These are phyloP conservation scores for Diaporthe humulicola DNA, from an alignment of 2,329 filamentous ascomycete species.

Conservation along the genomic window DNA sequence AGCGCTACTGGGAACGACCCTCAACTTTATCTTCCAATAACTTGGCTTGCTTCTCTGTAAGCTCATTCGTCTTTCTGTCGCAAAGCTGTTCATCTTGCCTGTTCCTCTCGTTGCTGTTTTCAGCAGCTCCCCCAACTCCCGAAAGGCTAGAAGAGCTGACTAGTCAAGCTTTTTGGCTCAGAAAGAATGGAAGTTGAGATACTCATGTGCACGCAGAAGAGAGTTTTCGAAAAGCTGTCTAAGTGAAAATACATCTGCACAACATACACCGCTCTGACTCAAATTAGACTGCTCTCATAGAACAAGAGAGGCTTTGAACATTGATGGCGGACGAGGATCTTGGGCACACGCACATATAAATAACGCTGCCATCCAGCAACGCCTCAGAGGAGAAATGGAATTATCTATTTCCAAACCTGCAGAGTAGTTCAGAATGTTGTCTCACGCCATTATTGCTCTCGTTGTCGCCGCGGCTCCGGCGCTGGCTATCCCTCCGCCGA, in stretches of 20 bases:
- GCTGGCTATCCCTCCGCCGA: conserved; percentile 36
- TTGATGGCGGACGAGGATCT: not conserved
- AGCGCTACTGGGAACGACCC: accelerated
- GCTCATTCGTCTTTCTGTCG: not conserved
- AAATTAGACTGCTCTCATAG: not conserved
- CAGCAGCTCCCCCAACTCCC: not conserved
- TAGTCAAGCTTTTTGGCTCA: conserved; percentile 10
- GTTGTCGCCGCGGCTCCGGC: conserved; percentile 29
- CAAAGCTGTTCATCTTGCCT: not conserved
- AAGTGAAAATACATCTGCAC: not conserved
- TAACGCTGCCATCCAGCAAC: not conserved
- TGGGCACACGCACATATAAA: not conserved
- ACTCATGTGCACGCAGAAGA: conserved; percentile 2
- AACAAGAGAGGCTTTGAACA: not conserved
- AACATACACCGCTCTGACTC: not conserved
- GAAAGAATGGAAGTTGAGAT: not conserved
- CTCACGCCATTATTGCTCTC: conserved; percentile 6
- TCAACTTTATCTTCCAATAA: not conserved
- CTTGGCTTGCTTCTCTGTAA: not conserved
- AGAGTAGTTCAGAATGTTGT: conserved; percentile 8
- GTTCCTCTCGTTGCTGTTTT: accelerated
- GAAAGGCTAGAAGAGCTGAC: not conserved
- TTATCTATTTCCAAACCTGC: not conserved
- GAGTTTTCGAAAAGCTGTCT: not conserved
- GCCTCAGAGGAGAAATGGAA: too few species aligned